Base-by-base conservation (phyloP, 257 asterid genomes). In the Rauvolfia tetraphylla region DNA sequence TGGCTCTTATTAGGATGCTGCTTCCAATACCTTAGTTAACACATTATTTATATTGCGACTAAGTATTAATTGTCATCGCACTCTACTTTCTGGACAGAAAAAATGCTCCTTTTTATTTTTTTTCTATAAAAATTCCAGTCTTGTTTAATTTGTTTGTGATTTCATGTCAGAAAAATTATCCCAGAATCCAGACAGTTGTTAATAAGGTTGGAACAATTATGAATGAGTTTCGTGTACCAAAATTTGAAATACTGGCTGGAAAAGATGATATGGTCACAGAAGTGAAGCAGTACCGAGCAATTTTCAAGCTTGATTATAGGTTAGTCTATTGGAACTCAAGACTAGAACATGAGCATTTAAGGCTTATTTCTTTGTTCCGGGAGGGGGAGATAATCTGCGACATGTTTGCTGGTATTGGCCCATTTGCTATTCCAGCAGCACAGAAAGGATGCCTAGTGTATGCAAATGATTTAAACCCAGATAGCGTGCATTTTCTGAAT, bases 271-370 rank as follows among this genome's bases (percentile, higher is more conserved):
- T 90, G 98, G 88, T 91, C 72, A 95, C 99, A 65, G 96, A 91
- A 81, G 96, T 95, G 82, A 95, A 87, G 87, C 98, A 95, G 86
- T 85, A 84, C 77, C 89, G 94, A 65, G 96, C 99, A 68, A 80
- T 72, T 79, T 95, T 95, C 93, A 95, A 92, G 90, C 99, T 95
- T 82, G 98, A 95, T 84, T 95, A 91, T 79, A 80, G 98, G 81
- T 89, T 88, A 83, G 99, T 95, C 66, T 95, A 95, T 79, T 94
- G 98, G 98, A 94, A 94, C 81, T 94, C 98, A 71, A 89, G 97
- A 81, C 79, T 94, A 91, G 98, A 94, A 73, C 97, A 94, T 67
- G 98, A 94, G 82, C 98, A 94, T 75, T n/a, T 89, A 46, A 88
- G 98, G 84, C 80, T 94, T 66, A 84, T 90, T 79, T 90, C 97